A percentile compares a stretch with the other conserved stretches of the same genome.
phyloP scores from a whole-genome alignment of 495 filamentous ascomycete species.

The Trichocladium uniseriatum region DNA sequence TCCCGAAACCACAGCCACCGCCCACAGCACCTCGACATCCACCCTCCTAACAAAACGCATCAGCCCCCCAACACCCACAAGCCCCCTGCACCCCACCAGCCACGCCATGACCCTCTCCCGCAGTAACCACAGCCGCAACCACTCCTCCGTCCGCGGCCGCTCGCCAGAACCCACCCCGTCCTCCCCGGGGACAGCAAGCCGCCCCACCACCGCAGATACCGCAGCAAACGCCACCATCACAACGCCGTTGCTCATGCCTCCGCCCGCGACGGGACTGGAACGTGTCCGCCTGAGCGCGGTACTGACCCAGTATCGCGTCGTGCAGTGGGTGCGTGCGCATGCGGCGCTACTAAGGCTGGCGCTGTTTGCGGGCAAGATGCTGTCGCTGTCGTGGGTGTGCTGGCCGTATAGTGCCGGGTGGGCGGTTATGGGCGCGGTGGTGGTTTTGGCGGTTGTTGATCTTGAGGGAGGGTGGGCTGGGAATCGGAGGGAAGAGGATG shows the following conservation, averaged over 20 bases:
- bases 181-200: not conserved
- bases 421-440: slow-evolving; percentile 25
- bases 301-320: slow-evolving; percentile 23
- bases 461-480: slow-evolving; percentile 13
- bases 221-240: slow-evolving; percentile 24
- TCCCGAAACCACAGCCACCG: slow-evolving; percentile 20
- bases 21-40: slow-evolving; percentile 18
- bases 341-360: slow-evolving; percentile 24
- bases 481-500: not conserved
- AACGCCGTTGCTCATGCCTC: slow-evolving; percentile 50
- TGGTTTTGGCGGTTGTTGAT: slow-evolving; percentile 34
- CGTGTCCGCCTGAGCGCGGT: slow-evolving; percentile 27
- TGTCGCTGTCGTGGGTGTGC: slow-evolving; percentile 32
- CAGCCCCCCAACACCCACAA: not conserved
- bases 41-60: slow-evolving; percentile 1
- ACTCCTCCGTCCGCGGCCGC: slow-evolving; percentile 3
- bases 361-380: slow-evolving; percentile 33
- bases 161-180: slow-evolving; percentile 23
- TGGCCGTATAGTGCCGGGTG: slow-evolving; percentile 37
- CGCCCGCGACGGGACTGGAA: slow-evolving; percentile 37
- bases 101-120: not conserved
- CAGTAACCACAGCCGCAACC: not conserved
- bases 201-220: slow-evolving; percentile 11
- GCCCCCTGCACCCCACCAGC: too few species aligned
- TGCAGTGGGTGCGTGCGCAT: slow-evolving; percentile 16